These are phyloP conservation scores for Ammopiptanthus mongolicus DNA, from an alignment of 306 rosid genomes.

Conservation along the genomic window DNA sequence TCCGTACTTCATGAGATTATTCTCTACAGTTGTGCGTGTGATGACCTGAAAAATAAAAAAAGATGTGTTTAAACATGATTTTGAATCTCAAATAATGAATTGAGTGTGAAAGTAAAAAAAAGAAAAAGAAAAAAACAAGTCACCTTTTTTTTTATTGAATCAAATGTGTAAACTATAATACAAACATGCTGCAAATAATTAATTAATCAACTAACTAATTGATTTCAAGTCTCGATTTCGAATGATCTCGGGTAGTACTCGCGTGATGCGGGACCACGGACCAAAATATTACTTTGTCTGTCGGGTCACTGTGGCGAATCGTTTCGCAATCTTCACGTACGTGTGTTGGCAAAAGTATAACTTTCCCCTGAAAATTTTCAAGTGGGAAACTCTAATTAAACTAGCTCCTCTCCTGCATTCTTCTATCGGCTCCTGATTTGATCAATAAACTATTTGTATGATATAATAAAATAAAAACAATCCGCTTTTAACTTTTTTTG, in stretches of 20 bases:
- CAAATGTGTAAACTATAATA: not conserved
- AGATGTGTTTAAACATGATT: too few species aligned
- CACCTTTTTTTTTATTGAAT: too few species aligned
- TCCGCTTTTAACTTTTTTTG: not conserved
- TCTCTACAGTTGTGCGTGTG: too few species aligned
- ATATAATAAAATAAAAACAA: too few species aligned
- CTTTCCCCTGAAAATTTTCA: too few species aligned
- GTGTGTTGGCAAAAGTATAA: not conserved
- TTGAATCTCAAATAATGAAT: too few species aligned
- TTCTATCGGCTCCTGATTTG: not conserved
- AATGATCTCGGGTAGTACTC: not conserved
- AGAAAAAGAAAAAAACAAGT: too few species aligned
- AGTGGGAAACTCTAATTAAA: not conserved
- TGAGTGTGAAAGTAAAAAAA: too few species aligned
- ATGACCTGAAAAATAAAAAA: too few species aligned
- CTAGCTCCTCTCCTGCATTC: not conserved
- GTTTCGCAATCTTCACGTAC: slow-evolving; percentile 18
- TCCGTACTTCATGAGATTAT: too few species aligned
- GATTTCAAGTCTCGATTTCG: not conserved
- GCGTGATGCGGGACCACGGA: slow-evolving; percentile 21
- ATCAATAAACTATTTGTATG: not conserved
- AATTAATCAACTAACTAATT: not conserved
- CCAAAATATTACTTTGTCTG: slow-evolving; percentile 20
- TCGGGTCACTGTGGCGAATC: slow-evolving; percentile 33
- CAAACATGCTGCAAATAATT: not conserved